Conservation (phyloP, 148 eudicot genomes). For the Rhododendron ferrugineum region DNA sequence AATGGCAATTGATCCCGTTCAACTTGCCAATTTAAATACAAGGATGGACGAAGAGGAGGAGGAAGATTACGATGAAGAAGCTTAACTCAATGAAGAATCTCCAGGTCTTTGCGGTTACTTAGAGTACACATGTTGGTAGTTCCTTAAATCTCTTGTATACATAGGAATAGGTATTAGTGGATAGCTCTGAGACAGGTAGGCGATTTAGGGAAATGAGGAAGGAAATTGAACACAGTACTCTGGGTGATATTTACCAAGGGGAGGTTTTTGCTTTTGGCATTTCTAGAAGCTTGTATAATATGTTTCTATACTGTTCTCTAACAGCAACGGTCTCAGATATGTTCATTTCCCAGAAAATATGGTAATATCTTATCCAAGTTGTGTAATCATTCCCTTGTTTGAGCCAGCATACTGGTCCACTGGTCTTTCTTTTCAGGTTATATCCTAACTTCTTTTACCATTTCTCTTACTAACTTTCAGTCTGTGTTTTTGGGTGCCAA, state of each 20-base stretch:
- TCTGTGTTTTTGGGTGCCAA: neutral
- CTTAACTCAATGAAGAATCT: neutral
- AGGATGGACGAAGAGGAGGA: conserved; percentile 28
- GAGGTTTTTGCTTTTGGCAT: neutral
- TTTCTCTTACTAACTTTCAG: neutral
- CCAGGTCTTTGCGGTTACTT: neutral
- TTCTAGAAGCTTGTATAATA: conserved; percentile 10
- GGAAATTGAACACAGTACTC: conserved; percentile 2
- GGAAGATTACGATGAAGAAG: conserved; percentile 43
- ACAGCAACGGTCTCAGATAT: neutral
- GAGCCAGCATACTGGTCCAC: neutral
- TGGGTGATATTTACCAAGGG: neutral
- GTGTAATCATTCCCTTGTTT: neutral
- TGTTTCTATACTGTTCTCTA: neutral
- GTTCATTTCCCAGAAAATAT: neutral
- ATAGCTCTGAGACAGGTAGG: conserved; percentile 9
- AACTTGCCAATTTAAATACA: conserved; percentile 23
- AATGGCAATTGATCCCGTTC: conserved; percentile 21
- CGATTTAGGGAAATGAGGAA: conserved; percentile 4
- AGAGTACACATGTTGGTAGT: neutral
- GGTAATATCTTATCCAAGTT: neutral
- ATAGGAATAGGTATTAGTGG: conserved; percentile 10
- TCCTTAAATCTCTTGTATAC: conserved; percentile 1
- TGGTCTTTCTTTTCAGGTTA: neutral
- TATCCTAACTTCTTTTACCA: neutral